Evolutionary conservation across 768 basidiomycete genomes (phyloP).

Genomic region (Phaffia tasmanica): DNA sequence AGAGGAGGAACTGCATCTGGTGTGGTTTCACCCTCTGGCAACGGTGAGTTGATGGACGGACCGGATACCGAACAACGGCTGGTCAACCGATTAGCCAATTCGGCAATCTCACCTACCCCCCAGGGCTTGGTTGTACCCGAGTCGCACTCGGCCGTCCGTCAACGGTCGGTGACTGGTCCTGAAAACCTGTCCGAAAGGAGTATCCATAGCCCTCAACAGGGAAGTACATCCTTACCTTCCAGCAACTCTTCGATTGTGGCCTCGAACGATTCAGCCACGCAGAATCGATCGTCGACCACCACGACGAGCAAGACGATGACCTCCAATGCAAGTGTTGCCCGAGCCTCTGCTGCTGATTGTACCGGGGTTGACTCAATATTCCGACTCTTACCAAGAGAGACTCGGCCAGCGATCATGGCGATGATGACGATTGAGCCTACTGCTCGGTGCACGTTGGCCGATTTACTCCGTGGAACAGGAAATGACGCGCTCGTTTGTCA

Average conservation of each 20-base stretch:
- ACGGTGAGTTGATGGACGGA: not conserved
- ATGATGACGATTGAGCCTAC: conserved; percentile 89
- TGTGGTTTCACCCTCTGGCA: conserved; percentile 3
- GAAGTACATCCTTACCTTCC: conserved; percentile 23
- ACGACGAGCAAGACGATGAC: conserved; percentile 36
- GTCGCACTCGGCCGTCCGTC: conserved; percentile 25
- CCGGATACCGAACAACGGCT: conserved; percentile 2
- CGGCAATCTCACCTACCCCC: conserved; percentile 8
- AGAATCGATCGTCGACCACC: conserved; percentile 26
- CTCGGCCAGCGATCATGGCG: conserved; percentile 72
- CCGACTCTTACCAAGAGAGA: conserved; percentile 84
- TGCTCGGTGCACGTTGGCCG: conserved; percentile 81
- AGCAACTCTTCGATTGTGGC: conserved; percentile 14
- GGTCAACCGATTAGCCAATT: conserved; percentile 1
- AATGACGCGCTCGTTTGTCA: conserved; percentile 70
- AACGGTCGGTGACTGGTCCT: not conserved
- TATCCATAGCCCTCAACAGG: conserved; percentile 28
- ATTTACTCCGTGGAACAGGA: conserved; percentile 70
- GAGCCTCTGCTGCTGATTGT: conserved; percentile 48
- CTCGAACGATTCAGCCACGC: conserved; percentile 7
- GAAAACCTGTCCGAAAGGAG: not conserved
- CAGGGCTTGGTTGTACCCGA: conserved; percentile 27
- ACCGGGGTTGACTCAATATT: conserved; percentile 88
- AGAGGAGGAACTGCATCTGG: conserved; percentile 11
- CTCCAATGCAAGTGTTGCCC: conserved; percentile 67